A percentile compares a stretch with the other conserved stretches of the same genome.
Conservation (phyloP, 352 stramenopile species). For the Globisporangium nagaii region DNA sequence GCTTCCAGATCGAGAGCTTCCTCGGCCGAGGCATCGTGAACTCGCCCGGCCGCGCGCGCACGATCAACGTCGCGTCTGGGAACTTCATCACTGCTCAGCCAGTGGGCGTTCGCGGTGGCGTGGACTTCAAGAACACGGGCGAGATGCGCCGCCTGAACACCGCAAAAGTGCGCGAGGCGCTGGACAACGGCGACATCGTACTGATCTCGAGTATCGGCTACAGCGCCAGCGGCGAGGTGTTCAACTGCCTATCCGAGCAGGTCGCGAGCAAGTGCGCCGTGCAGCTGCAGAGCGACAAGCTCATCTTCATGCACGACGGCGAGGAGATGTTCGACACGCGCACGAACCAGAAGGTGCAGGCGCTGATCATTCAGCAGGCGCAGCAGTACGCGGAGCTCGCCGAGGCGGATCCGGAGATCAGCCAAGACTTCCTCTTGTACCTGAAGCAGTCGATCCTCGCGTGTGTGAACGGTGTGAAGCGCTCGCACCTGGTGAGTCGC, state of each 20-base stretch:
- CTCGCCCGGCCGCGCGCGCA: conserved; percentile 48
- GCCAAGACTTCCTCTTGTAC: conserved; percentile 75
- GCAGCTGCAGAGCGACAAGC: conserved; percentile 79
- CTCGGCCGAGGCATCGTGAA: conserved; percentile 85
- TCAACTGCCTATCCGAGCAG: conserved; percentile 87
- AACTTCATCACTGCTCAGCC: conserved; percentile 96
- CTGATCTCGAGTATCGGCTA: conserved; percentile 95
- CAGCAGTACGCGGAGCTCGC: conserved; percentile 80
- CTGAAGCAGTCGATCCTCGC: conserved; percentile 81
- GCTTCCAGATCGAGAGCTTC: conserved; percentile 87
- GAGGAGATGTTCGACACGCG: conserved; percentile 83
- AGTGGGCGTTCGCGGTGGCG: conserved; percentile 79
- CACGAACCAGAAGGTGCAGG: conserved; percentile 73
- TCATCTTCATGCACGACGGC: conserved; percentile 88
- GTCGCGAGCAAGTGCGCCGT: conserved; percentile 85
- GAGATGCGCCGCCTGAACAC: conserved; percentile 94
- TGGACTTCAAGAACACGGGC: conserved; percentile 89
- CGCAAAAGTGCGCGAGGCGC: conserved; percentile 84
- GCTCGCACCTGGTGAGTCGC: conserved; percentile 81
- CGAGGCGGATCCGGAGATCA: conserved; percentile 38
- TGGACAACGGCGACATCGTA: conserved; percentile 95
- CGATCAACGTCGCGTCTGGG: conserved; percentile 92
- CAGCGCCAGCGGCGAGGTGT: conserved; percentile 92
- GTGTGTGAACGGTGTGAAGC: conserved; percentile 79
- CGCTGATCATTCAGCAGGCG: conserved; percentile 74